These are phyloP conservation scores for Lodderomyces oxycetoniae DNA, from an alignment of 1,139 yeast species.

Conservation along the genomic window DNA sequence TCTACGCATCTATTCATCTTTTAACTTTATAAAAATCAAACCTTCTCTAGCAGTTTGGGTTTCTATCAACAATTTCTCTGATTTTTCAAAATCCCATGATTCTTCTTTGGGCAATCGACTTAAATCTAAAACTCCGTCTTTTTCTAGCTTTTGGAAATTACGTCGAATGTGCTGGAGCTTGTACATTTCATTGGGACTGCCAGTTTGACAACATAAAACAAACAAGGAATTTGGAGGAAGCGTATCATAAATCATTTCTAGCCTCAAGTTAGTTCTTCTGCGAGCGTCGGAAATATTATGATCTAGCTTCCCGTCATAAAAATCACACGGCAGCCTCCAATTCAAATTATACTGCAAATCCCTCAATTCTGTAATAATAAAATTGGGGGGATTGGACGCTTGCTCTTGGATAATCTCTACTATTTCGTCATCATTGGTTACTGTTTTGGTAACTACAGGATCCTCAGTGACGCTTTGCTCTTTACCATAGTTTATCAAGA, in stretches of 20 bases:
- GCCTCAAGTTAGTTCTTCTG: conserved; percentile 35
- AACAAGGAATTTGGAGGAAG: conserved; percentile 60
- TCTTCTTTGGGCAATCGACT: conserved; percentile 41
- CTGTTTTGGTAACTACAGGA: conserved; percentile 31
- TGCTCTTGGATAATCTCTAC: conserved; percentile 29
- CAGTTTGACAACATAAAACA: conserved; percentile 59
- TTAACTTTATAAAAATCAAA: conserved; percentile 47
- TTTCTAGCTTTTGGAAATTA: conserved; percentile 19
- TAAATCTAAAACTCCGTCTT: conserved; percentile 33
- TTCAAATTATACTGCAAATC: conserved; percentile 50
- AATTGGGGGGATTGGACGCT: conserved; percentile 17
- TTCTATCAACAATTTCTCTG: conserved; percentile 34
- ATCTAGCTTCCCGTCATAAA: conserved; percentile 21
- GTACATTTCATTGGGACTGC: conserved; percentile 52
- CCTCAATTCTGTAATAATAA: conserved; percentile 52
- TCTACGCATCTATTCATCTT: no score
- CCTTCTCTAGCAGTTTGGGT: conserved; percentile 52
- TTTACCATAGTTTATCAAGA: conserved; percentile 32
- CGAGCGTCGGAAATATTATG: conserved; percentile 18
- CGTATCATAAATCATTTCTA: conserved; percentile 45
- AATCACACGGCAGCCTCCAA: conserved; percentile 19
- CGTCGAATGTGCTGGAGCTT: conserved; percentile 40
- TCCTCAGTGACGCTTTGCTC: no score
- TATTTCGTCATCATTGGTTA: conserved; percentile 57
- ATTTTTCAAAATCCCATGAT: conserved; percentile 51